Base-by-base conservation (phyloP, 1,284 basidiomycete genomes). In the Leccinum subfulvum region DNA sequence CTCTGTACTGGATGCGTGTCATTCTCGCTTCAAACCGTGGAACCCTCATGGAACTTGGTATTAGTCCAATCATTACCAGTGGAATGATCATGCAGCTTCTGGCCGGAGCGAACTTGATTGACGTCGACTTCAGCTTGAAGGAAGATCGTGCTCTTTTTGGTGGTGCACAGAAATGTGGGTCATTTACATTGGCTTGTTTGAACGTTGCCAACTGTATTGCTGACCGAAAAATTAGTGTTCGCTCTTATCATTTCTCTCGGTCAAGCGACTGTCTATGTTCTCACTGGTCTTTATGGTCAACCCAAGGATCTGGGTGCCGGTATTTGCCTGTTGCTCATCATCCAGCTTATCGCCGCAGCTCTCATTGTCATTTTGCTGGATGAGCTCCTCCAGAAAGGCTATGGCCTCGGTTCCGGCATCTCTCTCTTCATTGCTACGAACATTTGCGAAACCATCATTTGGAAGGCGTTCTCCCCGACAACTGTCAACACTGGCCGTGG, bases 51-150 rank as follows among this genome's bases (percentile, higher is more conserved):
- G 97, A 99, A 80, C 88, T 99, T 64, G 97, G 97, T 71, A 98
- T 98, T 73, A 96, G 90, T 55, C 97, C 97, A 62, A 97, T 98
- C 76, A 89, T 99, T 73, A 99, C 97, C 13, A 92, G 90, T 52
- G 97, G 97, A 71, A 99, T 98, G 97, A 98, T 98, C 80, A 98
- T 99, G 94, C 97, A 99, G 80, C 89, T 99, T 57, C 85, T 99
- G 66, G 96, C 97, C 18, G 97, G 97, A 64, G 97, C 97, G 58
- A 98, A 96, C 79, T 83, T 99, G 71, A 92, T 99, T 74, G 97
- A 99, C 67, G 94, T 99, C 70, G 97, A 99, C 81, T 98, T 98
- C 76, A 89, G 88, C 67, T 81, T 99, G 74, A 97, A 98, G 85
- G 97, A 99, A 78, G 97, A 99, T 77, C 85, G 97, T 59, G 95